Percentiles rank a stretch among this genome's conserved stretches.
phyloP scores from a whole-genome alignment of 805 yeast genomes.

The Saccharomycopsis malanga region DNA sequence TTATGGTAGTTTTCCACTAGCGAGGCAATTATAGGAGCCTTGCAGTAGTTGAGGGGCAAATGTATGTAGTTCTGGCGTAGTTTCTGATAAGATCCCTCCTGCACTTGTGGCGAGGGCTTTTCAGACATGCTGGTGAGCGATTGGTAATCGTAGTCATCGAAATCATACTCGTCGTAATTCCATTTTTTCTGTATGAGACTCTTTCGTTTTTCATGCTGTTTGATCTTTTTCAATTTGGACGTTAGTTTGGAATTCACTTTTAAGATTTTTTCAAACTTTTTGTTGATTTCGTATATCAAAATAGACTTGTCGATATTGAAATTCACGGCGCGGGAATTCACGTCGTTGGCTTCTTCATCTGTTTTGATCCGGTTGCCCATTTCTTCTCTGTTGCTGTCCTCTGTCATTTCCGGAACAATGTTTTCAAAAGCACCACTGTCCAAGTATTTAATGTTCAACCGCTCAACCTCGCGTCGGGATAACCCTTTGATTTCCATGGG shows the following conservation, averaged over 20 bases:
- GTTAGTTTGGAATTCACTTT: conserved; percentile 17
- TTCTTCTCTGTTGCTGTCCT: background rate
- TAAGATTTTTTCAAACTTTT: conserved; percentile 20
- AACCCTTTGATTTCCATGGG: conserved; percentile 9
- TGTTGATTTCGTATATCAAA: conserved; percentile 10
- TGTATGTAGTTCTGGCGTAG: conserved; percentile 13
- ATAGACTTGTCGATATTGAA: conserved; percentile 14
- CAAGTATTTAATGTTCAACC: conserved; percentile 11
- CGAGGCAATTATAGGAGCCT: conserved; percentile 16
- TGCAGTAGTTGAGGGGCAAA: conserved; percentile 20
- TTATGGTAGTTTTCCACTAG: conserved; percentile 14
- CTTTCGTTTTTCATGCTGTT: conserved; percentile 24
- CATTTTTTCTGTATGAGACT: conserved; percentile 32
- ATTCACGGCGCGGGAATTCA: background rate
- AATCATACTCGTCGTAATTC: conserved; percentile 37
- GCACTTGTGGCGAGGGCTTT: background rate
- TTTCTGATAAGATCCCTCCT: conserved; percentile 1
- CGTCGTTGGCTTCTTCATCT: conserved; percentile 1
- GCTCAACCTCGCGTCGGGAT: conserved; percentile 6
- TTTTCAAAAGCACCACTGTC: background rate
- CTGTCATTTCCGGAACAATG: background rate
- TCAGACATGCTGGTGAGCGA: conserved; percentile 22
- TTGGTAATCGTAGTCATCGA: conserved; percentile 19
- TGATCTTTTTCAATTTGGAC: conserved; percentile 25
- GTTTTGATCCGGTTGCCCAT: background rate